Conservation (phyloP, 75 land plant species). For the Sequoiadendron giganteum region DNA sequence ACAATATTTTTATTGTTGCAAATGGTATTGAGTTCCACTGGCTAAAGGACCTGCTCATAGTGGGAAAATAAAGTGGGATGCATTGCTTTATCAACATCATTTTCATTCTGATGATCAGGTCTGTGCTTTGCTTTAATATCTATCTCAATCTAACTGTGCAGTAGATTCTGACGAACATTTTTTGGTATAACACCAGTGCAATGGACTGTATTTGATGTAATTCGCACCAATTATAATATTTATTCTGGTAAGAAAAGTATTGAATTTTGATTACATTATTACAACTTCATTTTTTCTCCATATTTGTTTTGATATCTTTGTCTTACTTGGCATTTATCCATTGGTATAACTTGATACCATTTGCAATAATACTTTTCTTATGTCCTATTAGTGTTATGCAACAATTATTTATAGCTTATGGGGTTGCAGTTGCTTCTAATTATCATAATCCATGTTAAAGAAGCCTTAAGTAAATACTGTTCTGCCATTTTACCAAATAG, state of each 20-base stretch:
- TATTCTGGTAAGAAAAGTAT: not conserved
- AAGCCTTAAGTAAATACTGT: not conserved
- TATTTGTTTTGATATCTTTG: not conserved
- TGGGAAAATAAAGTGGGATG: constrained; percentile 85
- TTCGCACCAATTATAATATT: not conserved
- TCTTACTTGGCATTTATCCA: not conserved
- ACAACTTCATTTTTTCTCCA: not conserved
- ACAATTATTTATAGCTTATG: not conserved
- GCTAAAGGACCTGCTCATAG: constrained; percentile 69
- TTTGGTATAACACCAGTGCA: no score
- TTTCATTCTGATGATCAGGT: constrained; percentile 72
- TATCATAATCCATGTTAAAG: no score
- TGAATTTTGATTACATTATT: not conserved
- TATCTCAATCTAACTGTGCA: not conserved
- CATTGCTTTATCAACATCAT: constrained; percentile 59
- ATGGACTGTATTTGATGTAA: not conserved
- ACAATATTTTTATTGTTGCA: constrained; percentile 43
- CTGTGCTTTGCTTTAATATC: not conserved
- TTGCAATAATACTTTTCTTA: not conserved
- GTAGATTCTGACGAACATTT: not conserved
- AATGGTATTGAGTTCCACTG: constrained; percentile 60
- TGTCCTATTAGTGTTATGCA: not conserved
- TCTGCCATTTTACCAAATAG: not conserved
- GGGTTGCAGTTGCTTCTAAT: no score
- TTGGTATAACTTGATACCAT: not conserved